Conservation (phyloP, 768 basidiomycete genomes). For the Aureoboletus auriporus region DNA sequence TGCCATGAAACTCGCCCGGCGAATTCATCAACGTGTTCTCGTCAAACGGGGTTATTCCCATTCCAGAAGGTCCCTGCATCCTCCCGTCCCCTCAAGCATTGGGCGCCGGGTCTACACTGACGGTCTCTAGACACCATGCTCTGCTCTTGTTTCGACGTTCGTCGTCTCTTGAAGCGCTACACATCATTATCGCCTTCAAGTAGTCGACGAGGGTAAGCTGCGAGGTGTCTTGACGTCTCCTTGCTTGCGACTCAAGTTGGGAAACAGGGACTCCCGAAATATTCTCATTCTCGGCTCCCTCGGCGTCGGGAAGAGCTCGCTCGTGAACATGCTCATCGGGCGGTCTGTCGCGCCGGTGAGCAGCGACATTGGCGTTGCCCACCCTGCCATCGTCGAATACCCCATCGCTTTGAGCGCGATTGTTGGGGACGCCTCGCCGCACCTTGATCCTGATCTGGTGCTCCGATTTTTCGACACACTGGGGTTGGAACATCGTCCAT, state of each 20-base stretch:
- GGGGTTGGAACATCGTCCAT: constrained; percentile 16
- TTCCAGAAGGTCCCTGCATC: too few species aligned
- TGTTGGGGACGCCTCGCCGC: neutral
- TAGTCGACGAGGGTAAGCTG: constrained; percentile 7
- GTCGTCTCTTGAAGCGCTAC: neutral
- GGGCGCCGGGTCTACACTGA: neutral
- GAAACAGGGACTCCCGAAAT: constrained; percentile 5
- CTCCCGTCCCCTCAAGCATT: too few species aligned
- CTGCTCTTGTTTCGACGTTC: neutral
- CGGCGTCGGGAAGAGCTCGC: constrained; percentile 37
- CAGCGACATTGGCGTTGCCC: constrained; percentile 13
- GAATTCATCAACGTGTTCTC: too few species aligned
- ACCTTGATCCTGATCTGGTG: neutral
- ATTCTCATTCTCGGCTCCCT: constrained; percentile 23
- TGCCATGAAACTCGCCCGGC: too few species aligned
- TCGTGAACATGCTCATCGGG: constrained; percentile 36
- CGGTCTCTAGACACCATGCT: neutral
- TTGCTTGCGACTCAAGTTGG: neutral
- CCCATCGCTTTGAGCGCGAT: constrained; percentile 2
- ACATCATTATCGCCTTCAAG: neutral
- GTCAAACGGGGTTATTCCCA: too few species aligned
- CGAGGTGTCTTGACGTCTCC: neutral
- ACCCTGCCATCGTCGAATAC: constrained; percentile 13
- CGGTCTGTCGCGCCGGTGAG: constrained; percentile 23
- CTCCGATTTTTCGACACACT: constrained; percentile 18